Evolutionary conservation across 352 stramenopile species (phyloP).

Genomic region (Pseudoperonospora humuli): DNA sequence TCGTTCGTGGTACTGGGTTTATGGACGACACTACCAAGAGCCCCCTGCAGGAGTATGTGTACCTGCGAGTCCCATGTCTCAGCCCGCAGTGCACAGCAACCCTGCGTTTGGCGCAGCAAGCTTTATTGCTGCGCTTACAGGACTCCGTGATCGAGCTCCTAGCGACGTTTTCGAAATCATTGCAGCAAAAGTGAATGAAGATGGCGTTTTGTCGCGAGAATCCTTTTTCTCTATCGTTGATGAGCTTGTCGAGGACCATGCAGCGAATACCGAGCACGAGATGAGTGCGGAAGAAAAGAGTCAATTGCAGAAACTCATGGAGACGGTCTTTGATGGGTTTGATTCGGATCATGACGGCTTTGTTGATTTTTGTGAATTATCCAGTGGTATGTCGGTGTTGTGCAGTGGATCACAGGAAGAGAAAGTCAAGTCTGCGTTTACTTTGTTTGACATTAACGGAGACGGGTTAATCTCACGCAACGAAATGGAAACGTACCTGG

Average conservation of each 20-base stretch:
- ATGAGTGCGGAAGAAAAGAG: constrained; percentile 21
- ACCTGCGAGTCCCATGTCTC: neutral
- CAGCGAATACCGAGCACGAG: constrained; percentile 14
- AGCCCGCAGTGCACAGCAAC: neutral
- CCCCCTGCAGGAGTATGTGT: neutral
- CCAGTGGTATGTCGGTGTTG: constrained; percentile 75
- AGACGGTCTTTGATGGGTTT: constrained; percentile 69
- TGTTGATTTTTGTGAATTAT: constrained; percentile 83
- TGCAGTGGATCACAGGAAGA: constrained; percentile 72
- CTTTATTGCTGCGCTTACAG: constrained; percentile 48
- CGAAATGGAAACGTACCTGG: constrained; percentile 84
- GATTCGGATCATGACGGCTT: constrained; percentile 68
- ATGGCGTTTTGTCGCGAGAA: constrained; percentile 61
- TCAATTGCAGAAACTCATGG: constrained; percentile 45
- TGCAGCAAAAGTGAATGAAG: constrained; percentile 71
- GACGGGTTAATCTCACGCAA: constrained; percentile 75
- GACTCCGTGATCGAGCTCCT: constrained; percentile 40
- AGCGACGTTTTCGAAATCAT: constrained; percentile 81
- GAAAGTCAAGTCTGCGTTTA: constrained; percentile 76
- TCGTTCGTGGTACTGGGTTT: constrained; percentile 60
- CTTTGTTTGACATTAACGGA: constrained; percentile 83
- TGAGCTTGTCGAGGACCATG: constrained; percentile 41
- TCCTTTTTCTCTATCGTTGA: constrained; percentile 67
- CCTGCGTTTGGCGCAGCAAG: constrained; percentile 44
- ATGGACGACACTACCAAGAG: constrained; percentile 21